A percentile compares a stretch with the other conserved stretches of the same genome.
phyloP scores from a whole-genome alignment of 805 yeast genomes.

The Suhomyces emberorum region DNA sequence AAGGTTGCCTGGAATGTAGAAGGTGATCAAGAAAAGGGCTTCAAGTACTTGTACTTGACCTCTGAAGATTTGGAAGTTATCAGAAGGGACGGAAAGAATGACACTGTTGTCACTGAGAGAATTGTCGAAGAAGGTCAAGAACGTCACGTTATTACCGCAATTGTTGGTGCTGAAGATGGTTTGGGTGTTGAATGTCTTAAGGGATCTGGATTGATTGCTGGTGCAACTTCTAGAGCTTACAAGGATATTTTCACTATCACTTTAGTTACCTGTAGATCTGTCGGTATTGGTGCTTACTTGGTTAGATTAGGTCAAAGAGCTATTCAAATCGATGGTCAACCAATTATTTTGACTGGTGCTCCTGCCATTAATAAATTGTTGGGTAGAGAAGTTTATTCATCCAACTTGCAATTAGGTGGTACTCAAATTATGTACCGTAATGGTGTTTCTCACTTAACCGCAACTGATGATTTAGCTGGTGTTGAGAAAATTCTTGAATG shows the following conservation, averaged over 20 bases:
- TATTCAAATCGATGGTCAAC: slow-evolving; percentile 98
- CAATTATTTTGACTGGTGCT: slow-evolving; percentile 97
- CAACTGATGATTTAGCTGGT: slow-evolving; percentile 95
- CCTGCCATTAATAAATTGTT: slow-evolving; percentile 95
- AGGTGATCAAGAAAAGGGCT: slow-evolving; percentile 76
- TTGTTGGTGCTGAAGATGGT: slow-evolving; percentile 93
- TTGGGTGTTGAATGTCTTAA: slow-evolving; percentile 97
- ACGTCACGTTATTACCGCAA: slow-evolving; percentile 75
- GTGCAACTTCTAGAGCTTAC: slow-evolving; percentile 97
- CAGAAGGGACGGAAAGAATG: slow-evolving; percentile 56
- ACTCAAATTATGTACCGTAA: slow-evolving; percentile 97
- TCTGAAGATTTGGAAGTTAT: slow-evolving; percentile 59
- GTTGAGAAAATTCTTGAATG: slow-evolving; percentile 91
- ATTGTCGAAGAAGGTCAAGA: slow-evolving; percentile 82
- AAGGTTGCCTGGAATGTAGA: slow-evolving; percentile 91
- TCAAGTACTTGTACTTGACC: slow-evolving; percentile 80
- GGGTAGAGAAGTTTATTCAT: slow-evolving; percentile 95
- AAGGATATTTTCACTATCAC: slow-evolving; percentile 96
- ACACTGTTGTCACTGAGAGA: slow-evolving; percentile 69
- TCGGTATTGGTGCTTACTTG: slow-evolving; percentile 98
- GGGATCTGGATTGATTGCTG: slow-evolving; percentile 98
- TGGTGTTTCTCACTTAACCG: slow-evolving; percentile 98
- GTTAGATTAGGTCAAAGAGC: slow-evolving; percentile 99
- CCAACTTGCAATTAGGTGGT: slow-evolving; percentile 97
- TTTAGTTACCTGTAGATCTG: slow-evolving; percentile 99